Evolutionary conservation across 768 basidiomycete genomes (phyloP), one percentile per base, ranked within the genome.

Genomic region (Auricularia sp.): DNA sequence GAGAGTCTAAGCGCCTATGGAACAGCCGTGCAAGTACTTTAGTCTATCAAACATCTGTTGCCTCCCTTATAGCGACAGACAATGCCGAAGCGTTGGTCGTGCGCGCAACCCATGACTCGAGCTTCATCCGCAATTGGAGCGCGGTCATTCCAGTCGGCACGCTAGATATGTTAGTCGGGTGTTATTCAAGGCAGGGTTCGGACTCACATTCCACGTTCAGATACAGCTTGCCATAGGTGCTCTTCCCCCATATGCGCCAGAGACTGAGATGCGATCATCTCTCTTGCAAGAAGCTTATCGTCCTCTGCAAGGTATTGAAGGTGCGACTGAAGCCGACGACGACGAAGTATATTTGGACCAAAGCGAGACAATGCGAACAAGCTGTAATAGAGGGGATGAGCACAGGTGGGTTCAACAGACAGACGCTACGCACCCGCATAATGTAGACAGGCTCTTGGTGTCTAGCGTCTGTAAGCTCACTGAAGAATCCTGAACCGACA

Each of bases 361-460:
- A 11, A 75, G 75, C 3, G 77, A 70, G 29, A 80, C 67, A 3
- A 76, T 75, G 16, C 82, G 69, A 21, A 77, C 65, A 3, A 68
- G 68, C 21, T 66, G 59, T 59, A 64, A 54, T 13, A 64, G 21
- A 16, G 51, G 13, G n/a, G 10, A 62, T 64, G 51, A 42, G 56
- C 54, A 80, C 77, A 67, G 63, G 42, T 39, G 18, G 54, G 80
- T 72, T 62, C 81, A 68, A 51, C 79, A 42, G 79, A 67, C 42
- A 59, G 54, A 11, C 58, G 24, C 59, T 68, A 80, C 84, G 54
- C 74, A 86, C 89, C 83, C 82, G 77, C 84, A 88, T 21, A 89
- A 62, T 3, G 82, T 80, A 21, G 75, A 73, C 0, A 77, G 73
- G 66, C 74, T 77, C 64, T 68, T 77, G 34, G 65, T 65, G 44